phyloP scores from a whole-genome alignment of 2,329 filamentous ascomycete genomes.

The Periconia sp. region DNA sequence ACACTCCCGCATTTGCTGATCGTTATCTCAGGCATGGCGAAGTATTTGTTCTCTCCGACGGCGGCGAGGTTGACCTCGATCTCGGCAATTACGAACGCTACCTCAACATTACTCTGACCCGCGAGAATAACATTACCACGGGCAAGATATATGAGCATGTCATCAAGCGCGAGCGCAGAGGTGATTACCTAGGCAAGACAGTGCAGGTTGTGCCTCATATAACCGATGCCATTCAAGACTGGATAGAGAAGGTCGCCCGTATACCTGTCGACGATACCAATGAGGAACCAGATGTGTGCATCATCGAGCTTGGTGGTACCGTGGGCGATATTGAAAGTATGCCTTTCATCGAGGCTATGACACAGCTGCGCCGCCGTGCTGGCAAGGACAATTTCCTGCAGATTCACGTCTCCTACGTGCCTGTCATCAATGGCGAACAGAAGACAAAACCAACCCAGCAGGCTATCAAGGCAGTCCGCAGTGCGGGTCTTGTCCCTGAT shows the following conservation, averaged over 20 bases:
- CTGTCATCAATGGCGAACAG: slow-evolving; percentile 73
- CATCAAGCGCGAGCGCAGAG: slow-evolving; percentile 70
- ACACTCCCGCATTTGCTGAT: slow-evolving; percentile 12
- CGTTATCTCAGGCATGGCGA: slow-evolving; percentile 71
- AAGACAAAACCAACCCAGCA: slow-evolving; percentile 98
- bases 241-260: slow-evolving; percentile 83
- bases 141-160: slow-evolving; percentile 94
- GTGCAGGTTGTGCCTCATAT: slow-evolving; percentile 92
- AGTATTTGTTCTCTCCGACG: slow-evolving; percentile 83
- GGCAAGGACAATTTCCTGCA: slow-evolving; percentile 81
- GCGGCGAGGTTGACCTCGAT: slow-evolving; percentile 75
- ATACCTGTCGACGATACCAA: slow-evolving; percentile 85
- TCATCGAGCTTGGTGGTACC: slow-evolving; percentile 72
- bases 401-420: slow-evolving; percentile 88
- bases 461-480: slow-evolving; percentile 81
- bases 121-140: slow-evolving; percentile 95
- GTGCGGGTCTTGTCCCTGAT: slow-evolving; percentile 66
- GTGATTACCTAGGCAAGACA: slow-evolving; percentile 84
- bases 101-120: slow-evolving; percentile 76
- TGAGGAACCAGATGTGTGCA: slow-evolving; percentile 86
- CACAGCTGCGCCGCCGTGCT: slow-evolving; percentile 71
- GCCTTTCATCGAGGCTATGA: slow-evolving; percentile 85
- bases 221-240: slow-evolving; percentile 88
- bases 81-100: slow-evolving; percentile 80
- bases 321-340: slow-evolving; percentile 83